Base-by-base conservation (phyloP, 1,139 yeast species). In the Starmera stellimalicola region DNA sequence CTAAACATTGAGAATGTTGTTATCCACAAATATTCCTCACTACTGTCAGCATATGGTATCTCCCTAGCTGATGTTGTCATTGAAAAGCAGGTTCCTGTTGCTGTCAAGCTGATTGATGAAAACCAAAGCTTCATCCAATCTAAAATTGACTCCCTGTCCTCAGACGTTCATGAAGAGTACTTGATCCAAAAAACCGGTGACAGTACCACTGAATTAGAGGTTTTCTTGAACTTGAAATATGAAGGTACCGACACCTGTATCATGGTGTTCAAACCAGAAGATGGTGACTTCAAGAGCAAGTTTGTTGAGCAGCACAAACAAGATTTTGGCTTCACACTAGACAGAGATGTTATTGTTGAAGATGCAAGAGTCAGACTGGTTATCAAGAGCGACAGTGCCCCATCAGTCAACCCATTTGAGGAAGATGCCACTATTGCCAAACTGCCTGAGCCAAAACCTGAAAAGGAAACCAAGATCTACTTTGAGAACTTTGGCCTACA, bases 221-320 rank as follows among this genome's bases (percentile, higher is more conserved):
- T 70, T 20, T 82, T 70, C 45, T 61, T 85, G 43, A 87, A 87
- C 51, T 63, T 88, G 67, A 68, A 93, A 47, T 88, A 83, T 53
- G 73, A 76, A 40, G 96, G 96, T 7, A 80, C 95, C 14, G 96
- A 87, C 50, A 80, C 95, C 3, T 78, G 80, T 30, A 62, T 88
- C 41, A 79, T 87, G 77, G 73, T 83, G 25, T 50, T 60, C 33
- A 68, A 53, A 39, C 52, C 57, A 6, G 52, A 42, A 11, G 50
- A 43, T 18, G 41, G 41, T 20, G 55, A 63, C 28, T 55, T 57
- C 27, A 44, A 48, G 3, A 44, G 50, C 10, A 57, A 55, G 33
- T 77, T 76, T 50, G 54, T 67, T 29, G 54, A 58, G 7, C 57
- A 64, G 35, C 91, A 81, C 50, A 61, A 67, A 41, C 67, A 72